These are phyloP conservation scores for Scalesia atractyloides DNA, from an alignment of 129 eudicot species.

Conservation along the genomic window DNA sequence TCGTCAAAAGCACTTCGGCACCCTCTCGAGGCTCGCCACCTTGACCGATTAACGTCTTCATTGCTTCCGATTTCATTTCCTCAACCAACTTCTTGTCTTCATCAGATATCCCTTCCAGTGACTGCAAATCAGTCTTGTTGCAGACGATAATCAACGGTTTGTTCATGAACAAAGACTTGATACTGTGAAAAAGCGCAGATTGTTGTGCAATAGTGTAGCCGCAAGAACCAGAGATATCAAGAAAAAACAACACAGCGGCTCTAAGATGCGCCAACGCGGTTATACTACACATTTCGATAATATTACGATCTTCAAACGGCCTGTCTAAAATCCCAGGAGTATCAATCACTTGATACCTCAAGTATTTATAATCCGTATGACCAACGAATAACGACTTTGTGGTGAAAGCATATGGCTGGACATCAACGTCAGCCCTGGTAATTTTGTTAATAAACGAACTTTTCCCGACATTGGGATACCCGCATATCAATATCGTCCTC, in stretches of 20 bases:
- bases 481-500: conserved; percentile 80
- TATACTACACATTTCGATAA: conserved; percentile 93
- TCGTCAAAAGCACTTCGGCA: conserved; percentile 65
- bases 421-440: conserved; percentile 94
- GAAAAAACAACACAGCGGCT: conserved; percentile 87
- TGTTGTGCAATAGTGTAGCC: conserved; percentile 89
- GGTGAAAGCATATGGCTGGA: conserved; percentile 94
- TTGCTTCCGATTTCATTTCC: conserved; percentile 90
- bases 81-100: conserved; percentile 82
- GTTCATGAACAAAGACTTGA: conserved; percentile 86
- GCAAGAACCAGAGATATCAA: conserved; percentile 91
- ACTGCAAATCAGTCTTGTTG: conserved; percentile 87
- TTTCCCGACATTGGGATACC: conserved; percentile 96
- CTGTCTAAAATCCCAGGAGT: conserved; percentile 92
- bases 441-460: conserved; percentile 91
- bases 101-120: conserved; percentile 68
- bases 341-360: conserved; percentile 92
- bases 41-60: conserved; percentile 78
- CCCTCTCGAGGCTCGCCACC: conserved; percentile 79
- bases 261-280: conserved; percentile 93
- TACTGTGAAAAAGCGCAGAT: conserved; percentile 87
- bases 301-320: conserved; percentile 92
- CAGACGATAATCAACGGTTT: conserved; percentile 86
- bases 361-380: conserved; percentile 81
- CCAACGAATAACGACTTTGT: conserved; percentile 96